Conservation (phyloP, 2,329 filamentous ascomycete genomes). For the Monilinia polystroma region DNA sequence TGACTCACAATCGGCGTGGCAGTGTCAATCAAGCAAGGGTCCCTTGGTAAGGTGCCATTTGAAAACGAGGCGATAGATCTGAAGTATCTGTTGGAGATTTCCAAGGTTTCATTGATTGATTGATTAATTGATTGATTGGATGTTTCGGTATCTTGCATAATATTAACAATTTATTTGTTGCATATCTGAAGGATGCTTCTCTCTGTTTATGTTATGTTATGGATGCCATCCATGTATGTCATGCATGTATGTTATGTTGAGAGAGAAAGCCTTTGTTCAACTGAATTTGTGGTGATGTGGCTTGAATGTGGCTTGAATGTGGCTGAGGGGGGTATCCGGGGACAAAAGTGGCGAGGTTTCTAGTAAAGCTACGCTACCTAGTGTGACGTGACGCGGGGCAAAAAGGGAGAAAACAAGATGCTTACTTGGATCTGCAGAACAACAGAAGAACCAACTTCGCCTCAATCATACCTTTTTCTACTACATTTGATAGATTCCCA, state of each 20-base stretch:
- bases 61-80: slow-evolving; percentile 11
- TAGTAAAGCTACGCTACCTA: too few species aligned
- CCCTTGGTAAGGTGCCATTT: slow-evolving; percentile 5
- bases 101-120: background rate
- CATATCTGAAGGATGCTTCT: background rate
- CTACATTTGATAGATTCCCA: too few species aligned
- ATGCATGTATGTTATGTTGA: background rate
- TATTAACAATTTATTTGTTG: background rate
- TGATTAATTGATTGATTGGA: background rate
- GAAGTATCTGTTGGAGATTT: background rate
- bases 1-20: slow-evolving; percentile 16
- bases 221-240: too few species aligned
- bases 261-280: background rate
- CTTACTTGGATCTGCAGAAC: too few species aligned
- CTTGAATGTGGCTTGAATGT: slow-evolving; percentile 1
- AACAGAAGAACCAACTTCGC: too few species aligned
- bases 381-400: too few species aligned
- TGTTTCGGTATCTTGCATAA: background rate
- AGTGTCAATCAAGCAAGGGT: slow-evolving; percentile 11
- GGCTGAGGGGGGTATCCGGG: background rate
- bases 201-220: background rate
- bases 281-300: background rate
- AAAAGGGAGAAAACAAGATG: too few species aligned
- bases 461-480: too few species aligned
- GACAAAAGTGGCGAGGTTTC: too few species aligned